Conservation (phyloP, 2,329 filamentous ascomycete genomes). For the Ascochyta koolunga region DNA sequence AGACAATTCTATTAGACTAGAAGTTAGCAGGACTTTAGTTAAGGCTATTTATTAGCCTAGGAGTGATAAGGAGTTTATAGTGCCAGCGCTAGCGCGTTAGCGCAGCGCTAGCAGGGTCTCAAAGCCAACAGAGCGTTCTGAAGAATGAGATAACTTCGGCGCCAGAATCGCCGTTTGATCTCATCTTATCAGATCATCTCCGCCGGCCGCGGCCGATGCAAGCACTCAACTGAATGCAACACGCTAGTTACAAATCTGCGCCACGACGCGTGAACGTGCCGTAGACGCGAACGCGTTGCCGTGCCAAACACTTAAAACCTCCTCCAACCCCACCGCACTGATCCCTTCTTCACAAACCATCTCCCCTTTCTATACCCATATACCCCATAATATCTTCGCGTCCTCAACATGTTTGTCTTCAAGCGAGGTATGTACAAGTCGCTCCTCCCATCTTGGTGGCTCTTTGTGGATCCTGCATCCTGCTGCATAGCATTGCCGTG, state of each 20-base stretch:
- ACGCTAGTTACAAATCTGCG: constrained; percentile 25
- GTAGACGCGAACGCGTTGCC: constrained; percentile 37
- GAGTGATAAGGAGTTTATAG: too few species aligned
- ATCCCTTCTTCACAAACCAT: constrained; percentile 26
- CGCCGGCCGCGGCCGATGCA: constrained; percentile 16
- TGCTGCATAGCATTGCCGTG: constrained; percentile 28
- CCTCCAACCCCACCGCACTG: constrained; percentile 28
- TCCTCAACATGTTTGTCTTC: constrained; percentile 50
- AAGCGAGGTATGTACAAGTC: constrained; percentile 48
- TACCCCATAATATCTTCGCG: constrained; percentile 29
- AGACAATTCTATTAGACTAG: too few species aligned
- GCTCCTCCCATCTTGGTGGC: constrained; percentile 12
- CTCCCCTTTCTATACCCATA: constrained; percentile 35
- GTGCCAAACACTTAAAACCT: constrained; percentile 34
- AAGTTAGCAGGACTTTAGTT: too few species aligned
- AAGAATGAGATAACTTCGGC: too few species aligned
- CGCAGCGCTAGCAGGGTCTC: too few species aligned
- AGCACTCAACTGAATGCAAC: constrained; percentile 29
- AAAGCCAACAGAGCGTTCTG: too few species aligned
- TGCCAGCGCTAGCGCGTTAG: too few species aligned
- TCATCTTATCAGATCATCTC: constrained; percentile 7
- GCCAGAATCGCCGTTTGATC: constrained; percentile 3
- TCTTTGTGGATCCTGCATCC: constrained; percentile 14
- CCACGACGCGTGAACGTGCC: constrained; percentile 27
- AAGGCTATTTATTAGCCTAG: too few species aligned